These are phyloP conservation scores for Ceratobasidium sp. DNA, from an alignment of 1,284 basidiomycete species.

Conservation along the genomic window DNA sequence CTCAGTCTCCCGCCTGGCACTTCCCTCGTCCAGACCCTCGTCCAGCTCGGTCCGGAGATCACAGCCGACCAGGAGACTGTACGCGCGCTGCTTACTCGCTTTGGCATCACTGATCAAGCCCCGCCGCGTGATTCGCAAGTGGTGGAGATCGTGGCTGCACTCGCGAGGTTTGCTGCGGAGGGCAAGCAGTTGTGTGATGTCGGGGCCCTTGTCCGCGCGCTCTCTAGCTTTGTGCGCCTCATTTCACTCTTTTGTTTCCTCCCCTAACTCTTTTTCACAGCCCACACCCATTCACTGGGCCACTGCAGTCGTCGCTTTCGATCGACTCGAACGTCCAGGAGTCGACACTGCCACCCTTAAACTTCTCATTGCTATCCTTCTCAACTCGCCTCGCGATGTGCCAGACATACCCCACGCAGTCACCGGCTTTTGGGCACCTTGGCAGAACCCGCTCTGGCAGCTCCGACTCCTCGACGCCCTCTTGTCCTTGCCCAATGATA, in stretches of 20 bases:
- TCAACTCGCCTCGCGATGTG: conserved; percentile 72
- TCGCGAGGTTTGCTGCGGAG: conserved; percentile 73
- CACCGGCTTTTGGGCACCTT: conserved; percentile 79
- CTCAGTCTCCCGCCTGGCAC: conserved; percentile 71
- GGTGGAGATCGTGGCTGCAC: conserved; percentile 68
- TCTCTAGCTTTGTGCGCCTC: conserved; percentile 69
- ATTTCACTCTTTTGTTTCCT: conserved; percentile 31
- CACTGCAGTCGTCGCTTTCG: conserved; percentile 77
- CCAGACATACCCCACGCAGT: conserved; percentile 70
- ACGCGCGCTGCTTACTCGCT: conserved; percentile 70
- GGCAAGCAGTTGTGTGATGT: conserved; percentile 76
- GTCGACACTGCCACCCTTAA: conserved; percentile 85
- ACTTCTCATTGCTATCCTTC: conserved; percentile 77
- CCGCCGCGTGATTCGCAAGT: conserved; percentile 74
- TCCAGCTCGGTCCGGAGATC: conserved; percentile 77
- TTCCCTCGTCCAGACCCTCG: conserved; percentile 72
- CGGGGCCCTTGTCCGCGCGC: conserved; percentile 72
- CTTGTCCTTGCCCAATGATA: conserved; percentile 85
- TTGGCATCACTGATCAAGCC: conserved; percentile 70
- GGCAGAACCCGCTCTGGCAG: conserved; percentile 88
- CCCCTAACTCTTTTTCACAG: conserved; percentile 45
- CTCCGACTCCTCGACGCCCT: conserved; percentile 87
- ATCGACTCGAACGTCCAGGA: conserved; percentile 75
- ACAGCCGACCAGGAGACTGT: conserved; percentile 74
- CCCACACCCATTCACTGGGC: conserved; percentile 74